Conservation (phyloP, 345 rosid species). For the Xanthoceras sorbifolium region DNA sequence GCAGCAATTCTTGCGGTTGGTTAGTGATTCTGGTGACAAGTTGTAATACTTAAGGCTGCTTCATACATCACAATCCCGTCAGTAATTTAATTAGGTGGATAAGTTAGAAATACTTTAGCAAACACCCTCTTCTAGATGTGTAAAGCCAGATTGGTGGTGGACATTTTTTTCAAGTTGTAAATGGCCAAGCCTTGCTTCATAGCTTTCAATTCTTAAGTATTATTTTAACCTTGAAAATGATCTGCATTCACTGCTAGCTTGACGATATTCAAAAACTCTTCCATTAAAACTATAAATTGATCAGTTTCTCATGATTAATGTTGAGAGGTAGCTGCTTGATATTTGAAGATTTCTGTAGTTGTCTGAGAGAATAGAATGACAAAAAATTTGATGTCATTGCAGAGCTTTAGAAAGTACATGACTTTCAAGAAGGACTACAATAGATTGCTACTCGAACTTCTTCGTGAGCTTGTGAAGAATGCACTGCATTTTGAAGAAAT, state of each 20-base stretch:
- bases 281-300: not conserved
- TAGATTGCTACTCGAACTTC: conserved; percentile 75
- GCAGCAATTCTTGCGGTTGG: not conserved
- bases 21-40: not conserved
- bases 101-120: not conserved
- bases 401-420: conserved; percentile 92
- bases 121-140: not conserved
- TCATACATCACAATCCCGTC: not conserved
- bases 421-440: conserved; percentile 90
- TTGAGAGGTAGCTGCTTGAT: not conserved
- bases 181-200: too few species aligned
- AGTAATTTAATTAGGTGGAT: not conserved
- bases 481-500: conserved; percentile 87
- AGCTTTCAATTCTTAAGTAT: not conserved
- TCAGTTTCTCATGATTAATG: not conserved
- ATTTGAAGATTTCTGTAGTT: not conserved
- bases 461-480: conserved; percentile 77
- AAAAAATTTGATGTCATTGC: conserved; percentile 27
- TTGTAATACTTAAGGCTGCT: not conserved
- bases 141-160: not conserved
- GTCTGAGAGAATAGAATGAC: not conserved
- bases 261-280: not conserved
- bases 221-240: not conserved
- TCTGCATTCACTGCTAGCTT: not conserved
- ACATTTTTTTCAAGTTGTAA: not conserved